Conservation (phyloP, 2,329 filamentous ascomycete species). For the Sarocladiaceae sp. region DNA sequence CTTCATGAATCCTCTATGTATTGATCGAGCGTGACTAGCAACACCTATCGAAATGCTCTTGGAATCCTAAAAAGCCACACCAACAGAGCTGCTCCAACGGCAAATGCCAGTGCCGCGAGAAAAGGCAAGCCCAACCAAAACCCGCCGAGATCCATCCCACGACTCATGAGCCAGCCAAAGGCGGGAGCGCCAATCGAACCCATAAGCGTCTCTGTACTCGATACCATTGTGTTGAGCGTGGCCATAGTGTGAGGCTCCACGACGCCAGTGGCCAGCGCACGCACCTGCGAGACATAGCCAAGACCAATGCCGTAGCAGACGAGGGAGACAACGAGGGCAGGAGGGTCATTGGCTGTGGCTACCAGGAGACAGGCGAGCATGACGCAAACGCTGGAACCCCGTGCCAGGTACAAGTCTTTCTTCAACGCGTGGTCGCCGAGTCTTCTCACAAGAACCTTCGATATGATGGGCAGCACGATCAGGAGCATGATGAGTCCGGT, state of each 20-base stretch:
- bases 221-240: slow-evolving; percentile 45
- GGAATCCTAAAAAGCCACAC: slow-evolving; percentile 19
- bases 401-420: slow-evolving; percentile 35
- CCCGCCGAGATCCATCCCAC: slow-evolving; percentile 39
- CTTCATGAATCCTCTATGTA: too few species aligned
- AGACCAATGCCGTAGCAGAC: slow-evolving; percentile 38
- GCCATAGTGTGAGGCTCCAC: slow-evolving; percentile 49
- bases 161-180: slow-evolving; percentile 38
- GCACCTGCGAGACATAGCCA: slow-evolving; percentile 35
- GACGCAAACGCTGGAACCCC: slow-evolving; percentile 25
- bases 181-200: slow-evolving; percentile 38
- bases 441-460: slow-evolving; percentile 24
- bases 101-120: slow-evolving; percentile 28
- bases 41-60: neutral
- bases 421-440: slow-evolving; percentile 23
- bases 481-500: slow-evolving; percentile 32
- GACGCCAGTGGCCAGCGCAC: slow-evolving; percentile 45
- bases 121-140: slow-evolving; percentile 45
- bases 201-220: slow-evolving; percentile 43
- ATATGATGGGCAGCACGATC: slow-evolving; percentile 29
- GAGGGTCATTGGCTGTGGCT: slow-evolving; percentile 27
- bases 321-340: slow-evolving; percentile 32
- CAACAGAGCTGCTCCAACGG: slow-evolving; percentile 25
- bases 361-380: slow-evolving; percentile 30
- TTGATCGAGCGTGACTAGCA: too few species aligned